phyloP scores from a whole-genome alignment of 805 yeast genomes.

The Candida quercuum region DNA sequence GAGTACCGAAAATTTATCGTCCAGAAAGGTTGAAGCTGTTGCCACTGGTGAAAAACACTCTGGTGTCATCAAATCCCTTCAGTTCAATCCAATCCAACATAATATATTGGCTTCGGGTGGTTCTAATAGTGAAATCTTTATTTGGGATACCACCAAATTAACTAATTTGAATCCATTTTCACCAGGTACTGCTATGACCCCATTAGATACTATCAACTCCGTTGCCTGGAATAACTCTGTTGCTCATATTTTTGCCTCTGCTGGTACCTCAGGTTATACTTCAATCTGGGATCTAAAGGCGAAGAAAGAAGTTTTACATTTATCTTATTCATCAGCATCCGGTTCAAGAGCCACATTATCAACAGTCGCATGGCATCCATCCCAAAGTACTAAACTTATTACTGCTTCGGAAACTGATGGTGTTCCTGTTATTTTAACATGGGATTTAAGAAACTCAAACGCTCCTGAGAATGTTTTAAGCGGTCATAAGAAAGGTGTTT shows the following conservation, averaged over 20 bases:
- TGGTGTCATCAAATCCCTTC: conserved; percentile 65
- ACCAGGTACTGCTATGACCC: conserved; percentile 78
- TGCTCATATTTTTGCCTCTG: conserved; percentile 84
- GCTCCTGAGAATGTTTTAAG: conserved; percentile 74
- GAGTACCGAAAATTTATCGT: conserved; percentile 50
- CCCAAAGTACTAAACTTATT: conserved; percentile 74
- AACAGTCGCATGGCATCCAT: conserved; percentile 93
- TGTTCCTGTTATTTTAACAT: conserved; percentile 73
- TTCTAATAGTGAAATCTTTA: conserved; percentile 76
- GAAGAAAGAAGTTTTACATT: conserved; percentile 81
- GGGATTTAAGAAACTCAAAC: conserved; percentile 93
- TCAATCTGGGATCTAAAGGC: conserved; percentile 93
- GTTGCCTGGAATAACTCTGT: conserved; percentile 87
- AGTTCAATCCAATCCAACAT: conserved; percentile 69
- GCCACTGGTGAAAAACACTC: conserved; percentile 55
- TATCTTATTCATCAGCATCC: conserved; percentile 56
- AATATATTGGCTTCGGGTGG: conserved; percentile 84
- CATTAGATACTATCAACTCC: conserved; percentile 73
- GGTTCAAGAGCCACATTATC: conserved; percentile 63
- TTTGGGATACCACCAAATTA: conserved; percentile 80
- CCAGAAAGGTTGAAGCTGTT: conserved; percentile 42
- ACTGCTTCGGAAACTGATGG: conserved; percentile 84
- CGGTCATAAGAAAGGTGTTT: conserved; percentile 85
- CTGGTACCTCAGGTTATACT: conserved; percentile 79
- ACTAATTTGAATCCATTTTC: conserved; percentile 41